Conservation (phyloP, 257 asterid species). For the Rubia yunnanensis region DNA sequence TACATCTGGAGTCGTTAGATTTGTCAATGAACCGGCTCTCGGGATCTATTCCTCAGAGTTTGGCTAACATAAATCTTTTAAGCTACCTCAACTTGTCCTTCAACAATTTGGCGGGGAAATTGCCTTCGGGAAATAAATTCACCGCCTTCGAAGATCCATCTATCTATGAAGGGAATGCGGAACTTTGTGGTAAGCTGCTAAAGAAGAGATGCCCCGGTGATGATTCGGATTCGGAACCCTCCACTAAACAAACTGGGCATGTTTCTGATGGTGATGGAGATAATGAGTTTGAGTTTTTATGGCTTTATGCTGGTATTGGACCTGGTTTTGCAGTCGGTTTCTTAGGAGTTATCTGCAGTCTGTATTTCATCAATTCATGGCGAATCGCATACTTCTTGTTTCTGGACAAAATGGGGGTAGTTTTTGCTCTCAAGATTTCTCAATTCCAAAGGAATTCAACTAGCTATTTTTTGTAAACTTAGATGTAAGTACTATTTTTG, state of each 20-base stretch:
- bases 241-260: not conserved
- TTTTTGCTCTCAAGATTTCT: not conserved
- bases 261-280: not conserved
- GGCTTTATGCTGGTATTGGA: constrained; percentile 4
- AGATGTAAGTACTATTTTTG: too few species aligned
- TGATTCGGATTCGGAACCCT: not conserved
- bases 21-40: constrained; percentile 17
- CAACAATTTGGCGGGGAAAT: constrained; percentile 19
- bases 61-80: constrained; percentile 15
- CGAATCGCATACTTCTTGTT: not conserved
- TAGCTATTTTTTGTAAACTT: not conserved
- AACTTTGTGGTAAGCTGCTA: constrained; percentile 4
- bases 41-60: constrained; percentile 21
- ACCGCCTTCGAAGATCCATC: not conserved
- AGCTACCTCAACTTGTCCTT: constrained; percentile 26
- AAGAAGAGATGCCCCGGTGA: not conserved
- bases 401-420: not conserved
- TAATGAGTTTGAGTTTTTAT: not conserved
- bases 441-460: not conserved
- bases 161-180: not conserved
- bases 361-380: not conserved
- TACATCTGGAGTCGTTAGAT: constrained; percentile 25
- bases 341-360: constrained; percentile 7
- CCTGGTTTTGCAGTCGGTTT: constrained; percentile 24
- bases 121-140: constrained; percentile 29